These are phyloP conservation scores for Penicillium verrucosum DNA, from an alignment of 2,329 filamentous ascomycete genomes.

Conservation along the genomic window DNA sequence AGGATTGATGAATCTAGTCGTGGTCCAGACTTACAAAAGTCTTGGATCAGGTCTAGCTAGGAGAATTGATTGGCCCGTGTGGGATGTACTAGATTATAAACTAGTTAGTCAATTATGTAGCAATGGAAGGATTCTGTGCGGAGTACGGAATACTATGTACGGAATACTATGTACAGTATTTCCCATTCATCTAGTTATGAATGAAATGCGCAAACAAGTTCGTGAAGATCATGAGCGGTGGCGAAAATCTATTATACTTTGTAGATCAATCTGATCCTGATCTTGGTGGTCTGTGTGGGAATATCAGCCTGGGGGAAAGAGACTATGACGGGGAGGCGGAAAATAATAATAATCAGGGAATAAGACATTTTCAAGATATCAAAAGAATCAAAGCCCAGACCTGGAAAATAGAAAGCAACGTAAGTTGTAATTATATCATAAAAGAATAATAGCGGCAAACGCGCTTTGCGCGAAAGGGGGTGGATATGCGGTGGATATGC, in stretches of 20 bases:
- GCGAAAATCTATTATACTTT: background rate
- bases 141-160: background rate
- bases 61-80: background rate
- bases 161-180: background rate
- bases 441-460: slow-evolving; percentile 34
- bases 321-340: slow-evolving; percentile 2
- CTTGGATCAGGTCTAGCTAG: background rate
- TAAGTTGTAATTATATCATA: background rate
- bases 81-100: background rate
- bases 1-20: background rate
- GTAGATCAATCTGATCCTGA: slow-evolving; percentile 6
- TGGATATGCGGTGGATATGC: slow-evolving; percentile 12
- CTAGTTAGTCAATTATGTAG: background rate
- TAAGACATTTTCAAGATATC: background rate
- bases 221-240: background rate
- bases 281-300: background rate
- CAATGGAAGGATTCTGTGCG: background rate
- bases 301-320: background rate
- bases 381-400: background rate
- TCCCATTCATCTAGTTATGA: background rate
- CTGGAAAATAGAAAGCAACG: background rate
- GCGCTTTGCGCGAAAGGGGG: slow-evolving; percentile 36
- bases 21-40: background rate
- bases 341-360: background rate
- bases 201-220: background rate